Evolutionary conservation across 1,139 yeast species (phyloP).

Genomic region (Candida tunisiensis): DNA sequence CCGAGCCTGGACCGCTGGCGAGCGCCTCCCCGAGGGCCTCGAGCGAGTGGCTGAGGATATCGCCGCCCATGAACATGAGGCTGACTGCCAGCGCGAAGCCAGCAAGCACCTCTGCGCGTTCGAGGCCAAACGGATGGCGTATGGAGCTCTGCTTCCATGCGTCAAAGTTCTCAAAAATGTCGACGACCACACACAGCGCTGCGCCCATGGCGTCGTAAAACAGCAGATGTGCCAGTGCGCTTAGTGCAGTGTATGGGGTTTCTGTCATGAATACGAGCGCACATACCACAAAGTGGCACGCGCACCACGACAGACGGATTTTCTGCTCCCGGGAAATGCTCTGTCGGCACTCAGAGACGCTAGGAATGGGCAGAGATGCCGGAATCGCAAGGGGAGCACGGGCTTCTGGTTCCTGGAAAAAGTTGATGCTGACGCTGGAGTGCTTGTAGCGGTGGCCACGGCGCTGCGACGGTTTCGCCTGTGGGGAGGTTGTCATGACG

Average conservation of each 20-base stretch:
- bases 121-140: constrained; percentile 81
- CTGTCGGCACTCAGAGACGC: constrained; percentile 37
- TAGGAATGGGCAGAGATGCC: constrained; percentile 69
- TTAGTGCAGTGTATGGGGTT: constrained; percentile 41
- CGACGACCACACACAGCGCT: constrained; percentile 51
- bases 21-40: constrained; percentile 49
- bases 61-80: constrained; percentile 80
- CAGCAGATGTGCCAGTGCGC: constrained; percentile 73
- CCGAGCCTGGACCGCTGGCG: constrained; percentile 23
- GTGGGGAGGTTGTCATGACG: constrained; percentile 9
- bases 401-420: constrained; percentile 83
- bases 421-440: constrained; percentile 91
- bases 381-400: constrained; percentile 59
- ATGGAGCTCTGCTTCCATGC: constrained; percentile 82
- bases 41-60: constrained; percentile 64
- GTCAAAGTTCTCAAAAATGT: constrained; percentile 72
- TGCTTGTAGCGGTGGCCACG: constrained; percentile 93
- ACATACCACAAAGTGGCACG: constrained; percentile 39
- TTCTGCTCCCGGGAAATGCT: constrained; percentile 40
- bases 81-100: constrained; percentile 82
- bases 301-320: constrained; percentile 47
- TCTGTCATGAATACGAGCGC: constrained; percentile 38
- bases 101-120: constrained; percentile 69
- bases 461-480: constrained; percentile 33
- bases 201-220: constrained; percentile 82